Evolutionary conservation across 805 yeast species (phyloP).

Genomic region (Monosporozyma solicola): DNA sequence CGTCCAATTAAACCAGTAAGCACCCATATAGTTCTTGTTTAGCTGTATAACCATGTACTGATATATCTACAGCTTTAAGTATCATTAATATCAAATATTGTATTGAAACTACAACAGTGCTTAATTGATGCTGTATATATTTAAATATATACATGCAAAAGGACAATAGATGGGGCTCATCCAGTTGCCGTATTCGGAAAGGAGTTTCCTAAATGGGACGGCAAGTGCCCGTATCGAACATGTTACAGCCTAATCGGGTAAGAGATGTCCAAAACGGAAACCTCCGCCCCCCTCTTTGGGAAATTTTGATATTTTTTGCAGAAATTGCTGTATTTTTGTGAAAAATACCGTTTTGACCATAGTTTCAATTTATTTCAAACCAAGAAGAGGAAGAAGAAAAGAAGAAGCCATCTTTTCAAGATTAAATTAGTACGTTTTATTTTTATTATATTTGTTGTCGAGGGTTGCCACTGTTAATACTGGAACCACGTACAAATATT

Average conservation of each 20-base stretch:
- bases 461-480: no score
- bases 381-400: not conserved
- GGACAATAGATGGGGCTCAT: not conserved
- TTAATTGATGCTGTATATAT: not conserved
- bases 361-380: not conserved
- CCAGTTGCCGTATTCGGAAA: not conserved
- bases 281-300: not conserved
- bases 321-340: not conserved
- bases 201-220: not conserved
- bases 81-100: not conserved
- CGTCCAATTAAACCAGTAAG: conserved; percentile 54
- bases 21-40: not conserved
- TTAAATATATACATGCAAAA: not conserved
- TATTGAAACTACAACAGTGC: no score
- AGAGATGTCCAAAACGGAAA: not conserved
- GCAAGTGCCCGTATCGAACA: not conserved
- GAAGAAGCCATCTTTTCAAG: not conserved
- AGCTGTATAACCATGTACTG: not conserved
- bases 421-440: not conserved
- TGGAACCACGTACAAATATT: no score
- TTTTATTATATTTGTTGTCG: not conserved
- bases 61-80: not conserved
- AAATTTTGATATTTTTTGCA: not conserved
- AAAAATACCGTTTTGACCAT: not conserved
- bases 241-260: not conserved